These are phyloP conservation scores for Westerdykella aurantiaca DNA, from an alignment of 2,329 filamentous ascomycete genomes.

Conservation along the genomic window DNA sequence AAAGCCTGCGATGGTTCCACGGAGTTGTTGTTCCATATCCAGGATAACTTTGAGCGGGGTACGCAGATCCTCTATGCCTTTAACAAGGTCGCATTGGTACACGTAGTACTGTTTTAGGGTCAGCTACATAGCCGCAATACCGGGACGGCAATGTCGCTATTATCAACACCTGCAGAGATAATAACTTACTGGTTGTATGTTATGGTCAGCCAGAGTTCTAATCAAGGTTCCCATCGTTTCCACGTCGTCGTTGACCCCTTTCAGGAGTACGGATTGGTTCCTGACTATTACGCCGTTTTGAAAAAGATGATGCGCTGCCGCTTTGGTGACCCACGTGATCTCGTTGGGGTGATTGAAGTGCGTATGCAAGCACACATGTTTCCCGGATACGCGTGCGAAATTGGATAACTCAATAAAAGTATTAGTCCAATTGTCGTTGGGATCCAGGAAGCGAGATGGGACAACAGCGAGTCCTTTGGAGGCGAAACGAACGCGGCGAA, in stretches of 20 bases:
- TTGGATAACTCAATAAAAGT: constrained; percentile 49
- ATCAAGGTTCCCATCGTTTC: constrained; percentile 52
- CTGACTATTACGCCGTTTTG: constrained; percentile 51
- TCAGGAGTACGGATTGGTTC: constrained; percentile 57
- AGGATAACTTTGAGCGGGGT: constrained; percentile 57
- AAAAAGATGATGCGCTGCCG: constrained; percentile 48
- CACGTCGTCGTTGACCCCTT: constrained; percentile 53
- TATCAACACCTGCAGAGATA: not conserved
- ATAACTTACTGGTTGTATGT: constrained; percentile 50
- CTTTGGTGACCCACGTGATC: constrained; percentile 55
- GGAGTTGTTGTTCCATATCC: constrained; percentile 52
- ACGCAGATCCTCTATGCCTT: constrained; percentile 56
- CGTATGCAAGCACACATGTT: constrained; percentile 58
- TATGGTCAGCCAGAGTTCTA: constrained; percentile 50
- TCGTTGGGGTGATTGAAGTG: constrained; percentile 61
- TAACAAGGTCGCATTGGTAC: constrained; percentile 60
- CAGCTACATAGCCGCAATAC: not conserved
- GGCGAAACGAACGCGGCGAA: constrained; percentile 56
- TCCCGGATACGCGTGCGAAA: constrained; percentile 49
- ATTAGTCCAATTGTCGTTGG: constrained; percentile 49
- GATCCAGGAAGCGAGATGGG: constrained; percentile 52
- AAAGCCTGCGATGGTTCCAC: constrained; percentile 58
- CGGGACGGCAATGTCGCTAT: not conserved
- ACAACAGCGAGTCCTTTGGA: constrained; percentile 58
- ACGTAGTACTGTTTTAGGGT: constrained; percentile 52